Base-by-base conservation (phyloP, 176 grass and related monocot genomes). In the Avena insularis region DNA sequence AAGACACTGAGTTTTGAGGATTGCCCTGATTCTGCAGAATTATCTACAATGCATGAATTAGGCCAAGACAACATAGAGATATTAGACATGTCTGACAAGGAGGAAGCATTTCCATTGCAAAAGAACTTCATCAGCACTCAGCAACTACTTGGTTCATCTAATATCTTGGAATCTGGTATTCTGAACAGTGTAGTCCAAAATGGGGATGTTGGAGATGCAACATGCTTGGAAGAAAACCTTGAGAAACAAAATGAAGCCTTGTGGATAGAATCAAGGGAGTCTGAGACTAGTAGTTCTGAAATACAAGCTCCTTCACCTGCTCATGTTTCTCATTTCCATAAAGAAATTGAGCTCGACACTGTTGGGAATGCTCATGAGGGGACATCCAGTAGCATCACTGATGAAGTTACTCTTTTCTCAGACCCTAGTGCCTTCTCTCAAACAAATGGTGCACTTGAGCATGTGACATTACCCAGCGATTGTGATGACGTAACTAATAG, bases 1-100 rank as follows among this genome's bases (percentile, higher is more conserved):
- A 93, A 86, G 71, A n/a, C 79, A 0, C 61, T 98, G 13, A 94
- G 62, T 82, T 92, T 98, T 80, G 85, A 94, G 81, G 93, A 93
- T 82, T 79, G 77, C 48, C 21, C 74, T 71, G 88, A 87, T 82
- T 73, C 88, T 56, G 55, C 63, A 5, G 83, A 82, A 67, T 25
- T 56, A 79, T 82, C 71, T 10, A 71, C 77, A 25, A 54, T 20
- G 0, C 77, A 75, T 71, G 78, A 81, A 85, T 43, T 87, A 19
- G 65, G 77, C 77, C 81, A 82, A 78, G 57, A 71, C 25, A 88
- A 12, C 40, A 82, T 82, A 11, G 76, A 90, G 60, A 78, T 53
- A 64, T 79, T 87, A 62, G 71, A 79, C 60, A 65, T 12, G 6
- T 13, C 75, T 21, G 78, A 84, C 74, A 79, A 14, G 2, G 51